A percentile compares a stretch with the other conserved stretches of the same genome.
Conservation (phyloP, 352 stramenopile genomes). For the Stramenopiles sp. region DNA sequence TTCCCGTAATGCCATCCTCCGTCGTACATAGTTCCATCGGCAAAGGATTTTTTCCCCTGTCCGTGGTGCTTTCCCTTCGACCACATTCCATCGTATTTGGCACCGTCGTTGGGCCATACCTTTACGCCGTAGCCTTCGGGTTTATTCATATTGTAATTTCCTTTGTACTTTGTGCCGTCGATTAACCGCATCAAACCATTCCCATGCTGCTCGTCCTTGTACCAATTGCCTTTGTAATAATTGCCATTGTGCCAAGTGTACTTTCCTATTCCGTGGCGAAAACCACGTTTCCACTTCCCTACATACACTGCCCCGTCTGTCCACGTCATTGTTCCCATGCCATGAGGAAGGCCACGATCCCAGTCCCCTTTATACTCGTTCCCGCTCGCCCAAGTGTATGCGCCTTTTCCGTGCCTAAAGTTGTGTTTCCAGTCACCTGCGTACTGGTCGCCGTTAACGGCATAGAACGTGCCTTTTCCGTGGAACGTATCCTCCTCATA, state of each 20-base stretch:
- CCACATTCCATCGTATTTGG: not conserved
- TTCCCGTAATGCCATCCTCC: not conserved
- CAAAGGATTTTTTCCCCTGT: not conserved
- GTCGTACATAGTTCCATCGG: not conserved
- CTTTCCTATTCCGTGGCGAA: not conserved
- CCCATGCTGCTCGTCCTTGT: not conserved
- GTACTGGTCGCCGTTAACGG: not conserved
- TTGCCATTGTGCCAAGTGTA: not conserved
- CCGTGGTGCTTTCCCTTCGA: not conserved
- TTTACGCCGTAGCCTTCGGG: not conserved
- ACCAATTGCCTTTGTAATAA: constrained; percentile 2
- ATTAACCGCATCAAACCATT: not conserved
- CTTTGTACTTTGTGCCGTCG: not conserved
- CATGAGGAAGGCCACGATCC: not conserved
- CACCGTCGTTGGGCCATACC: not conserved
- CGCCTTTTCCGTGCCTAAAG: not conserved
- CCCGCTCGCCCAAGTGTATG: not conserved
- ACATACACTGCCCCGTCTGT: not conserved
- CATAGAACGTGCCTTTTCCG: constrained; percentile 3
- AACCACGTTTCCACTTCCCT: constrained; percentile 5
- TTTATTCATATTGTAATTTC: constrained; percentile 7
- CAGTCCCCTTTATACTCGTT: not conserved
- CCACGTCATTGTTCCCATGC: not conserved
- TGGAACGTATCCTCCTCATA: not conserved
- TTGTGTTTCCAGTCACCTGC: not conserved